Percentiles rank a stretch among this genome's conserved stretches.
Conservation (phyloP, 2,329 filamentous ascomycete species). For the Lachnellula cervina region DNA sequence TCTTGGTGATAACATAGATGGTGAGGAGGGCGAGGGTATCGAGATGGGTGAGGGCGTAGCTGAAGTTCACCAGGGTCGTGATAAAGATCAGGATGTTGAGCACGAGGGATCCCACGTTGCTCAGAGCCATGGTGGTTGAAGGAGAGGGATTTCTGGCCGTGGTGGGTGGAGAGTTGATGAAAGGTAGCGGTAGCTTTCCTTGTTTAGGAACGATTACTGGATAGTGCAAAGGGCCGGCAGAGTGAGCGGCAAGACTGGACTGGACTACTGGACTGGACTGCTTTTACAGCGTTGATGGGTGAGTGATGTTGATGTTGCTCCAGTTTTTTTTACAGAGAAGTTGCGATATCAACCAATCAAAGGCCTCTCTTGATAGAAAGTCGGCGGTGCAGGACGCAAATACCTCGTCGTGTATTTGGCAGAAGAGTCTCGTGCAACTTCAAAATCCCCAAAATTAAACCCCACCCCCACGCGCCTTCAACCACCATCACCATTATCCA, state of each 20-base stretch:
- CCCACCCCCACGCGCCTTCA: neutral
- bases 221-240: no score
- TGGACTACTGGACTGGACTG: no score
- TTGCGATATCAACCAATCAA: neutral
- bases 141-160: no score
- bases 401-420: no score
- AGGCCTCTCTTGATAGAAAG: neutral
- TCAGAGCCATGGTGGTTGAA: constrained; percentile 42
- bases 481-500: neutral
- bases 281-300: no score
- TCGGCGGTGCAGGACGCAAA: neutral
- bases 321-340: neutral
- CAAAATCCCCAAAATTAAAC: neutral
- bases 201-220: neutral
- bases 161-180: neutral
- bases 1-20: constrained; percentile 45
- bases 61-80: constrained; percentile 49
- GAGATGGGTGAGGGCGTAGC: constrained; percentile 45
- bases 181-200: no score
- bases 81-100: constrained; percentile 50
- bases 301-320: neutral
- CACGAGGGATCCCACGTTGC: constrained; percentile 47
- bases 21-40: constrained; percentile 43
- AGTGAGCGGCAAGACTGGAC: no score
- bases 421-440: neutral